phyloP scores from a whole-genome alignment of 768 basidiomycete genomes.

The Suillus plorans region DNA sequence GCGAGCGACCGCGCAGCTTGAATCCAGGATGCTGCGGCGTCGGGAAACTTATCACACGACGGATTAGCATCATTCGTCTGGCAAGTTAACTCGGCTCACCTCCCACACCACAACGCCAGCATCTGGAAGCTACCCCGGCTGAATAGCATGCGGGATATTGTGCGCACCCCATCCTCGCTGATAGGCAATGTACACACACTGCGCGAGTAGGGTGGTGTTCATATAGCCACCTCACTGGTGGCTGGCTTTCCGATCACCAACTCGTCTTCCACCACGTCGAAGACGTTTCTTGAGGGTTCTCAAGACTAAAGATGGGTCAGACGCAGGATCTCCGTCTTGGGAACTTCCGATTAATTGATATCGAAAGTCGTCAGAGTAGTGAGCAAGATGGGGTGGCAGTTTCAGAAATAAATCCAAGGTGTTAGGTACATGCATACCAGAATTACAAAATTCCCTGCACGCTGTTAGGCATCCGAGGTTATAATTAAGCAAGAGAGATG shows the following conservation, averaged over 20 bases:
- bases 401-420: not conserved
- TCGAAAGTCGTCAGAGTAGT: not conserved
- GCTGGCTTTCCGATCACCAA: conserved; percentile 78
- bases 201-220: conserved; percentile 50
- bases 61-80: not conserved
- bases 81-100: conserved; percentile 15
- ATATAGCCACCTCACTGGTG: conserved; percentile 48
- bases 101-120: conserved; percentile 20
- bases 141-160: not conserved
- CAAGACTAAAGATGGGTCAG: not conserved
- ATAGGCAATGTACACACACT: conserved; percentile 60
- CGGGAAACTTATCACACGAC: conserved; percentile 34
- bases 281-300: conserved; percentile 30
- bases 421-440: not conserved
- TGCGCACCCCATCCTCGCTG: conserved; percentile 64
- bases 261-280: conserved; percentile 48
- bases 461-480: not conserved
- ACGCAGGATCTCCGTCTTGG: not conserved
- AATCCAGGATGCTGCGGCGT: conserved; percentile 43
- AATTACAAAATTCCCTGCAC: not conserved
- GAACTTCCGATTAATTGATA: not conserved
- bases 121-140: not conserved
- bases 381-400: not conserved
- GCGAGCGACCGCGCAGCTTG: conserved; percentile 34
- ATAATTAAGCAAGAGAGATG: not conserved